These are phyloP conservation scores for Mediolabrus comicus DNA, from an alignment of 108 stramenopile species.

Conservation along the genomic window DNA sequence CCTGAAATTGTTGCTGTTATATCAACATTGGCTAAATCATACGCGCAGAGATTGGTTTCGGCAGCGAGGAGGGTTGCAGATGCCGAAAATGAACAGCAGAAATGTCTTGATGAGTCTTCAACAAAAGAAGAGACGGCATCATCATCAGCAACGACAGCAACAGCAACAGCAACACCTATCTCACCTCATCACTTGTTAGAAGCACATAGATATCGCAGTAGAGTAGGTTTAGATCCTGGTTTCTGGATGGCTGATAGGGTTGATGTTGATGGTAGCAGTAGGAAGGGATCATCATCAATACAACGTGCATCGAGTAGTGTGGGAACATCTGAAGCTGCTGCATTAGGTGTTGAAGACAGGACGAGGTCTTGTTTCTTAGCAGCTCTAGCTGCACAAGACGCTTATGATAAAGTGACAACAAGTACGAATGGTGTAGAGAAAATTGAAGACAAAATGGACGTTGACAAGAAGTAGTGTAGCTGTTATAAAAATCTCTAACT, in stretches of 20 bases:
- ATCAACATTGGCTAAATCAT: slow-evolving; percentile 71
- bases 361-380: slow-evolving; percentile 33
- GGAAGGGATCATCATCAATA: neutral
- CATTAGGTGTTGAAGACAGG: slow-evolving; percentile 30
- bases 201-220: slow-evolving; percentile 53
- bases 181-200: slow-evolving; percentile 55
- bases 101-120: neutral
- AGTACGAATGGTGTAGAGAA: slow-evolving; percentile 11
- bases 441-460: slow-evolving; percentile 1
- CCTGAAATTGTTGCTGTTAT: slow-evolving; percentile 72
- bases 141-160: neutral
- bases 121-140: neutral
- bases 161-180: slow-evolving; percentile 29
- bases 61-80: slow-evolving; percentile 55
- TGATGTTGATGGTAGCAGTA: neutral
- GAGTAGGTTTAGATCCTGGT: slow-evolving; percentile 75
- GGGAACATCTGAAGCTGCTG: slow-evolving; percentile 38
- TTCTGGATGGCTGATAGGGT: slow-evolving; percentile 60
- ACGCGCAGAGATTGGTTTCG: slow-evolving; percentile 76
- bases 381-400: slow-evolving; percentile 60
- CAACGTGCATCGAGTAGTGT: slow-evolving; percentile 7
- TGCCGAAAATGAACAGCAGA: slow-evolving; percentile 24
- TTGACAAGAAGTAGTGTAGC: slow-evolving; percentile 1
- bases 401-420: slow-evolving; percentile 53
- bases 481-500: neutral